Evolutionary conservation across 2,329 filamentous ascomycete species (phyloP), one percentile per base, ranked within the genome.

Genomic region (Alternaria consortialis): DNA sequence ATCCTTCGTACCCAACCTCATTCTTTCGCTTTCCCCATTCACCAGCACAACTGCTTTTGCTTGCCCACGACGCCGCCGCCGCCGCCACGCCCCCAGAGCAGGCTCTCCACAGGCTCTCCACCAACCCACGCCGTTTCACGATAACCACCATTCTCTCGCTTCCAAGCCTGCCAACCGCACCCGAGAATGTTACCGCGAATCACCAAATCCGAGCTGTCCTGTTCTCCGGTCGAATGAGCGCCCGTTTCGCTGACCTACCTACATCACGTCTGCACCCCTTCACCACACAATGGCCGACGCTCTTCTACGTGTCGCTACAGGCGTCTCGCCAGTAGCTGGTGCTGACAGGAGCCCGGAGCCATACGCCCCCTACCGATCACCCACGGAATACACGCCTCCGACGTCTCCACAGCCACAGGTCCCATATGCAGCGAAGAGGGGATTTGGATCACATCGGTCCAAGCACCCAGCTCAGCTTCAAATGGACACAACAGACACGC

Each of bases 331-430:
- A 17, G 54, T 65, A 52, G 39, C 47, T 60, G 63, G 58, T 20
- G 53, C 60, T 44, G 47, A 44, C 43, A 29, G 55, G 15, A 29
- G 32, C 40, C 51, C 65, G 39, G 66, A 71, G 25, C 50, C 67
- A 13, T 71, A 73, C 59, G 32, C 70, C 8, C 53, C 71, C 57
- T 77, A 74, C 62, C 66, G 65, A 13, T 67, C 70, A 7, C 57
- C 67, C 13, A 62, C 62, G 63, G 70, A 77, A n/a, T 76, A 67
- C 67, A 78, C 75, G 11, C 75, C 75, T 23, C 75, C 75, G 2
- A 69, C 75, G 39, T 78, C 75, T 6, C 75, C 75, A 2, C 66
- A 67, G 39, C 66, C 68, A 3, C 67, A 71, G 59, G 57, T 59
- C 32, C 64, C 52, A 32, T 58, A 69, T 56, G 62, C 64, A 1